phyloP scores from a whole-genome alignment of 441 rosid genomes.

The Corymbia citriodora region DNA sequence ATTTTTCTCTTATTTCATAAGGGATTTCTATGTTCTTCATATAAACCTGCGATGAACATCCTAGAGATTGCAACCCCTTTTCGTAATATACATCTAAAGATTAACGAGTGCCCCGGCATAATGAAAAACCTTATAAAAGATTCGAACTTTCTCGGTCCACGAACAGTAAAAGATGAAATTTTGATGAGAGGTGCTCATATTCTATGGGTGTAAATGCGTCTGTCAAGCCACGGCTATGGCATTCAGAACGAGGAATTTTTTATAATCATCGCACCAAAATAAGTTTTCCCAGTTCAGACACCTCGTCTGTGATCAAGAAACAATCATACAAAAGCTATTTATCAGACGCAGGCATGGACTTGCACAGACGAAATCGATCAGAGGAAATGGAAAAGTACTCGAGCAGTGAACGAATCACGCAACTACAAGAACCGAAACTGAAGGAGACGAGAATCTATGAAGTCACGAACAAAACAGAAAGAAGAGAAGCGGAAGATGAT shows the following conservation, averaged over 20 bases:
- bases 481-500: neutral
- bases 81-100: neutral
- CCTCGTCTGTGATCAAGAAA: neutral
- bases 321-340: neutral
- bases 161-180: neutral
- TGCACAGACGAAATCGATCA: neutral
- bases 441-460: neutral
- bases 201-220: conserved; percentile 21
- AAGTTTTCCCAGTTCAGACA: neutral
- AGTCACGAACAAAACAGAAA: neutral
- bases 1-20: neutral
- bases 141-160: neutral
- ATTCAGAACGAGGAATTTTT: conserved; percentile 21
- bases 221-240: conserved; percentile 11
- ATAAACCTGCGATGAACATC: neutral
- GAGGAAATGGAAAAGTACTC: neutral
- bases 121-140: neutral
- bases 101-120: neutral
- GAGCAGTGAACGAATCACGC: neutral
- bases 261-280: conserved; percentile 8
- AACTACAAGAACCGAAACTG: neutral
- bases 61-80: neutral
- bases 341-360: neutral
- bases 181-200: conserved; percentile 8
- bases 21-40: neutral